phyloP scores from a whole-genome alignment of 192 early-diverging fungal species.

The Coemansia sp. region DNA sequence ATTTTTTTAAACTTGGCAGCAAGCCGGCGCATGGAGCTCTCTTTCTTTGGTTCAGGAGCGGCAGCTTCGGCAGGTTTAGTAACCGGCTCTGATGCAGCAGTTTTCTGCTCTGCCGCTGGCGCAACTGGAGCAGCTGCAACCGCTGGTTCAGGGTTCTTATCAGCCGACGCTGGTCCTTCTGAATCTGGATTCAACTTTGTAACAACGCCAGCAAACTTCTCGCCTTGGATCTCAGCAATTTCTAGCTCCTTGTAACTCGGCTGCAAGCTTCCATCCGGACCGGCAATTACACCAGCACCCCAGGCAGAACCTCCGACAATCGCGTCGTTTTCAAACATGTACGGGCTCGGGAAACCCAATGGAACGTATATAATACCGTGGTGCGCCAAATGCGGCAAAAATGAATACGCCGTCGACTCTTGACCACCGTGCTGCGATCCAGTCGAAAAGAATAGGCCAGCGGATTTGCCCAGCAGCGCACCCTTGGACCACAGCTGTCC shows the following conservation, averaged over 20 bases:
- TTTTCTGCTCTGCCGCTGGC: background rate
- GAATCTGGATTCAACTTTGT: background rate
- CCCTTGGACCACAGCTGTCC: slow-evolving; percentile 22
- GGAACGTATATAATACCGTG: slow-evolving; percentile 63
- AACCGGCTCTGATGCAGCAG: background rate
- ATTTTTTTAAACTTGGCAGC: slow-evolving; percentile 10
- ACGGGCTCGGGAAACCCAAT: slow-evolving; percentile 40
- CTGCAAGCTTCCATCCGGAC: slow-evolving; percentile 21
- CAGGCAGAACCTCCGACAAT: slow-evolving; percentile 25
- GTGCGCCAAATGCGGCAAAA: slow-evolving; percentile 56
- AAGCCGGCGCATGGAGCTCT: background rate
- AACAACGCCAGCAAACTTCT: slow-evolving; percentile 32
- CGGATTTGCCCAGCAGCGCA: slow-evolving; percentile 24
- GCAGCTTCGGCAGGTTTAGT: slow-evolving; percentile 1
- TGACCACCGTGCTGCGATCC: slow-evolving; percentile 59
- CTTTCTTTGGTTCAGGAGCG: background rate
- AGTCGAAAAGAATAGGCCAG: slow-evolving; percentile 48
- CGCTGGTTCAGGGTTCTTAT: background rate
- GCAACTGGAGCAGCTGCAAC: background rate
- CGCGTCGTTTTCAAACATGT: slow-evolving; percentile 20
- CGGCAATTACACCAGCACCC: slow-evolving; percentile 29
- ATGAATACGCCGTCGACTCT: slow-evolving; percentile 54
- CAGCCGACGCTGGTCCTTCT: background rate
- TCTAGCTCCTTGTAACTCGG: slow-evolving; percentile 25
- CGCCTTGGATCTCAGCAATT: slow-evolving; percentile 38